These are phyloP conservation scores for Eimeria brunetti DNA, from an alignment of 169 alveolate species.

Conservation along the genomic window DNA sequence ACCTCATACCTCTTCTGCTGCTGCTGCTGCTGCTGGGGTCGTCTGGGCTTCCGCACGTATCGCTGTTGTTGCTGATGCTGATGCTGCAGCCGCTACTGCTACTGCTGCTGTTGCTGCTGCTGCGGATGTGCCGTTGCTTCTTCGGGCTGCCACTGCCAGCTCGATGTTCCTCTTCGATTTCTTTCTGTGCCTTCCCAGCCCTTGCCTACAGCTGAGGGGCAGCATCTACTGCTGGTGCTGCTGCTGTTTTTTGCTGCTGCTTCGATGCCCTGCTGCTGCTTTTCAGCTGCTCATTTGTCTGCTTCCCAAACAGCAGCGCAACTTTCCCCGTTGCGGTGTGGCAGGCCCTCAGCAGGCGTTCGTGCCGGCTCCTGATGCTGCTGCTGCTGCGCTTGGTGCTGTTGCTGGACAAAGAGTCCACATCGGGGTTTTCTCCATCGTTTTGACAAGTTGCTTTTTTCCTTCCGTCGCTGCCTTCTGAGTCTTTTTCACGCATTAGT, in stretches of 20 bases:
- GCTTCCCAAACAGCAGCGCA: too few relatives aligned
- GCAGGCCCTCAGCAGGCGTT: neutral
- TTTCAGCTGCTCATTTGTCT: neutral
- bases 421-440: neutral
- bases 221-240: neutral
- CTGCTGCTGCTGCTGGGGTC: constrained; percentile 23
- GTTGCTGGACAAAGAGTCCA: neutral
- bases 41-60: neutral
- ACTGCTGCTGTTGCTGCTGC: neutral
- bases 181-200: neutral
- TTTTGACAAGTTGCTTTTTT: neutral
- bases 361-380: neutral
- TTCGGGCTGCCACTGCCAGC: neutral
- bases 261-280: neutral
- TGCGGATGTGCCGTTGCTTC: too few relatives aligned
- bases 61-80: neutral
- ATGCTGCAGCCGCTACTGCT: neutral
- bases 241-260: too few relatives aligned
- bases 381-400: neutral
- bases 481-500: neutral
- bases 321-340: neutral
- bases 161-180: neutral
- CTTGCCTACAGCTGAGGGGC: neutral
- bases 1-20: neutral
- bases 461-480: too few relatives aligned